Percentiles rank a stretch among this genome's conserved stretches.
These are phyloP conservation scores for Castanea mollissima DNA, from an alignment of 306 rosid species.

Conservation along the genomic window DNA sequence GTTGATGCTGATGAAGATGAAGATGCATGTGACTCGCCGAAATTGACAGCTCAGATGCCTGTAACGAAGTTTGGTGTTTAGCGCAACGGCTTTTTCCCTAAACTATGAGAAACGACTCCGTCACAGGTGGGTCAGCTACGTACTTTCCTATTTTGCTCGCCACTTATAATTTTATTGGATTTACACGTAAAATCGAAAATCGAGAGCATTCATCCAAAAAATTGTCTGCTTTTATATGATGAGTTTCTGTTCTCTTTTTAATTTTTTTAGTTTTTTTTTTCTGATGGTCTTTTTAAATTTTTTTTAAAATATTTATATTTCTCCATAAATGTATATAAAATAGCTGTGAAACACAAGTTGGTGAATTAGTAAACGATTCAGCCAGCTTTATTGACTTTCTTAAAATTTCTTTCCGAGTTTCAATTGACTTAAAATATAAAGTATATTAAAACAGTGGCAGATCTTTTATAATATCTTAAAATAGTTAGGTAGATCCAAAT, in stretches of 20 bases:
- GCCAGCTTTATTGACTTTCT: not conserved
- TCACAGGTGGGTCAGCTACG: not conserved
- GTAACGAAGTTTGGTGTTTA: conserved; percentile 9
- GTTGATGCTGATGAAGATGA: conserved; percentile 3
- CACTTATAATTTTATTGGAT: not conserved
- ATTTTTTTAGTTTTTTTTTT: no score
- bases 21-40: conserved; percentile 34
- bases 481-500: no score
- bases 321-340: no score
- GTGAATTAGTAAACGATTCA: no score
- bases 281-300: no score
- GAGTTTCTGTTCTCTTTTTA: no score
- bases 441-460: no score
- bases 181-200: not conserved
- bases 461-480: no score
- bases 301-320: no score
- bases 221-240: no score
- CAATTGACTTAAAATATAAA: not conserved
- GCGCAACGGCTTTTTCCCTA: conserved; percentile 8
- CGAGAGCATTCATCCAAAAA: not conserved
- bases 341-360: no score
- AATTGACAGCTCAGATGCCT: conserved; percentile 25
- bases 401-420: no score
- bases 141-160: not conserved
- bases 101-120: not conserved